phyloP scores from a whole-genome alignment of 768 basidiomycete species.

The Russula ochroleuca region DNA sequence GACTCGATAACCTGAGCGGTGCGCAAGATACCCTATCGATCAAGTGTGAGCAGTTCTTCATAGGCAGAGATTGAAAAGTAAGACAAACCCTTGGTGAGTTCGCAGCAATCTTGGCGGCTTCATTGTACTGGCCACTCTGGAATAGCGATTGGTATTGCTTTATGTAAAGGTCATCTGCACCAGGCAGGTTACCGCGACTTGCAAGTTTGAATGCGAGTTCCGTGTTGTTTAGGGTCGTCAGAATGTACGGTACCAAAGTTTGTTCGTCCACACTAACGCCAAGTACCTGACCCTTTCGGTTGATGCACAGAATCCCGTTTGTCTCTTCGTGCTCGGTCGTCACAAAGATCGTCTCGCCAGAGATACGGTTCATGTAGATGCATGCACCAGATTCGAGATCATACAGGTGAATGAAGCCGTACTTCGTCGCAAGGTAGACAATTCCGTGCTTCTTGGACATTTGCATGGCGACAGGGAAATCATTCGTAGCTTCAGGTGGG shows the following conservation, averaged over 20 bases:
- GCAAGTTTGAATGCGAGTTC: slow-evolving; percentile 98
- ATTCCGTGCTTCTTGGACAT: slow-evolving; percentile 97
- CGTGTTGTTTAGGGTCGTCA: slow-evolving; percentile 91
- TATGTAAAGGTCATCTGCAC: slow-evolving; percentile 94
- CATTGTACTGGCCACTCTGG: slow-evolving; percentile 79
- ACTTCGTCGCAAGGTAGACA: slow-evolving; percentile 96
- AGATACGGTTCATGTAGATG: slow-evolving; percentile 99
- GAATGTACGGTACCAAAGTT: slow-evolving; percentile 92
- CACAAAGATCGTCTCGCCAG: slow-evolving; percentile 98
- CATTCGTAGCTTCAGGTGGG: slow-evolving; percentile 95
- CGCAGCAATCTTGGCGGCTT: slow-evolving; percentile 96
- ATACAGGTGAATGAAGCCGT: slow-evolving; percentile 98
- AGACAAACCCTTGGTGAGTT: slow-evolving; percentile 81
- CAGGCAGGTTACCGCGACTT: slow-evolving; percentile 91
- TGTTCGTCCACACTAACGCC: slow-evolving; percentile 96
- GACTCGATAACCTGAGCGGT: slow-evolving; percentile 94
- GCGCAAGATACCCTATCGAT: slow-evolving; percentile 78
- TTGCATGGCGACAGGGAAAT: slow-evolving; percentile 99
- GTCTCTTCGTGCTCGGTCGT: slow-evolving; percentile 94
- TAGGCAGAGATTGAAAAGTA: background rate
- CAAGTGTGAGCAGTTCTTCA: slow-evolving; percentile 12
- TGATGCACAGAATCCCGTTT: slow-evolving; percentile 97
- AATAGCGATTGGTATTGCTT: slow-evolving; percentile 93
- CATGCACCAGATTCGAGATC: slow-evolving; percentile 96
- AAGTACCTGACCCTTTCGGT: slow-evolving; percentile 98